A percentile compares a stretch with the other conserved stretches of the same genome.
Evolutionary conservation across 2,329 filamentous ascomycete genomes (phyloP).

Genomic region (Grosmannia clavigera): DNA sequence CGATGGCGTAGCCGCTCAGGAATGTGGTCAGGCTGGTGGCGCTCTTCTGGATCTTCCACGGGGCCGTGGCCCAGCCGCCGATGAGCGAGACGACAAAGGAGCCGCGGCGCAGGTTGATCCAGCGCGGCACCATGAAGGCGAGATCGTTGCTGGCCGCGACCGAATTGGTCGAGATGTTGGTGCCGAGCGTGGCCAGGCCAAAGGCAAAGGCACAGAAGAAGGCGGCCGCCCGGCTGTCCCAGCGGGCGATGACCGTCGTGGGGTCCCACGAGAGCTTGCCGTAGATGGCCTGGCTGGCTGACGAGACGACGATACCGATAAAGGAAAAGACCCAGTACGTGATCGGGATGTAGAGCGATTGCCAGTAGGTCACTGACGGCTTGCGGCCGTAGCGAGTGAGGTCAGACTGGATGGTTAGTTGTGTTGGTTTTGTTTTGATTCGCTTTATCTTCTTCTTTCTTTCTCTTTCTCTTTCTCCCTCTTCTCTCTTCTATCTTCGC

Average conservation of each 20-base stretch:
- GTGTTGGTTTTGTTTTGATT: background rate
- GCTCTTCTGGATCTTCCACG: constrained; percentile 14
- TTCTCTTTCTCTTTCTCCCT: background rate
- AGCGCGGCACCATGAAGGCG: constrained; percentile 20
- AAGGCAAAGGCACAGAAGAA: constrained; percentile 15
- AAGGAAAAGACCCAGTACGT: constrained; percentile 14
- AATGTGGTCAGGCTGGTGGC: constrained; percentile 12
- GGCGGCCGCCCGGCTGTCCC: constrained; percentile 11
- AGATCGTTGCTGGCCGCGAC: constrained; percentile 26
- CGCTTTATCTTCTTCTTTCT: no score
- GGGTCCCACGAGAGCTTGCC: constrained; percentile 18
- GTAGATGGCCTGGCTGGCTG: constrained; percentile 28
- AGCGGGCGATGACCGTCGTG: constrained; percentile 11
- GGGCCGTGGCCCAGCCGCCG: constrained; percentile 16
- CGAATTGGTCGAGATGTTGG: constrained; percentile 19
- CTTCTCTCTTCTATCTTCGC: background rate
- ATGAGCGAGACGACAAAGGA: constrained; percentile 13
- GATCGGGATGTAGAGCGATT: constrained; percentile 27
- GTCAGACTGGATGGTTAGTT: constrained; percentile 10
- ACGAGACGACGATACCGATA: constrained; percentile 29
- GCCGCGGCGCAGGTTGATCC: constrained; percentile 24
- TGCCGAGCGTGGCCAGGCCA: constrained; percentile 12
- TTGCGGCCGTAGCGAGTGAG: constrained; percentile 27
- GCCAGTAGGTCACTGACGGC: constrained; percentile 26
- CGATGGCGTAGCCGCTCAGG: constrained; percentile 12